Evolutionary conservation across 768 basidiomycete species (phyloP), one percentile per base, ranked within the genome.

Genomic region (Grammothele lineata): DNA sequence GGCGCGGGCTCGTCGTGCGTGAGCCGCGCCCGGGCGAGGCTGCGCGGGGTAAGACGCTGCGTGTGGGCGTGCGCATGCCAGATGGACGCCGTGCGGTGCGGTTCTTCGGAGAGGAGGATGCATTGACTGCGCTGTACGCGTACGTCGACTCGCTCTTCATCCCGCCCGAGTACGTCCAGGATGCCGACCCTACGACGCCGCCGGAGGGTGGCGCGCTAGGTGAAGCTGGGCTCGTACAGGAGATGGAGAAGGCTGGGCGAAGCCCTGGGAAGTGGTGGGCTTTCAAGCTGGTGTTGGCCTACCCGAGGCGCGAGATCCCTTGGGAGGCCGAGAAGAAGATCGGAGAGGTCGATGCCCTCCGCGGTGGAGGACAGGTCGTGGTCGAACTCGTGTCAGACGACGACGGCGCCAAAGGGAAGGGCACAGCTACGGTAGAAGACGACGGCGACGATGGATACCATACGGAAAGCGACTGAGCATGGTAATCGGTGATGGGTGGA

Each of bases 211-310:
- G 37, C 2, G 23, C 45, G 11, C 50, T 53, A 6, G 66, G 67
- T 22, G 65, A 70, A 38, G 52, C 62, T 18, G 68, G 62, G 15
- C 54, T 61, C n/a, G 61, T 71, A 12, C 73, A 76, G 44, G 59
- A 60, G 42, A 58, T 68, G 48, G n/a, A 43, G 40, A 22, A 41
- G 18, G 48, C 53, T 11, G 60, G 52, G 24, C 47, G 47, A 52
- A 37, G 48, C 15, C 47, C 66, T 9, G 66, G 71, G 8, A 66
- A 66, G 22, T 89, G 83, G 74, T 92, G 86, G 82, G 81, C 78
- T 7, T 93, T 94, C 71, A 73, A 70, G 50, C 68, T 94, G 23
- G 70, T 70, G 30, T 74, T 76, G 2, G 75, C 87, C 9, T 93
- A 88, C 57, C 92, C 92, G 4, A 69, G 85, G 43, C 68, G 66